Base-by-base conservation (phyloP, 2,329 filamentous ascomycete genomes). In the Verticillium nonalfalfae region DNA sequence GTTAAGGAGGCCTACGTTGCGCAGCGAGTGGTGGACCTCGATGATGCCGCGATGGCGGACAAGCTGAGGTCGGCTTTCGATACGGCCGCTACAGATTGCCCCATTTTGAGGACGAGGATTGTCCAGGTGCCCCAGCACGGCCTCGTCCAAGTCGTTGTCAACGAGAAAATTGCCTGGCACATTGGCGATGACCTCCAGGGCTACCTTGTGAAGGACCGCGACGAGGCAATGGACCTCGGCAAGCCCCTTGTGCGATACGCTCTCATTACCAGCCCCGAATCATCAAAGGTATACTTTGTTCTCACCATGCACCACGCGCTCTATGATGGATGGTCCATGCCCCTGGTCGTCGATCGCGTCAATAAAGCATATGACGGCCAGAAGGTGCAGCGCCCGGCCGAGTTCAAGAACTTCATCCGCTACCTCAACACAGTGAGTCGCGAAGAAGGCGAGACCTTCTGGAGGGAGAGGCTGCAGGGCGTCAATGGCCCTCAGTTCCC, bases 301-400 rank as follows among this genome's bases (percentile, higher is more conserved):
- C 71, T 82, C 63, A 81, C 80, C 1, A 79, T 83, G 72, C 83
- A 85, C 64, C 83, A 85, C 64, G 80, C 78, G 4, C 68, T 85
- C 0, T 86, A 85, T 62, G 83, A 86, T 59, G 83, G 83, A 31
- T 85, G 82, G 82, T 79, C 77, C 0, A 80, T 83, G 77, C 78
- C 78, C 4, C 67, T 83, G 3, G 68, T 83, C 2, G 74, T 83
- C 21, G 78, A 81, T 33, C 76, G 76, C 45, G 76, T 82, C 52
- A 81, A 81, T 67, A 72, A 73, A 38, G 76, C 76, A 1, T 82
- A 78, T 62, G 69, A 75, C 15, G 70, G 72, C 13, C 65, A 74
- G 7, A 61, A 60, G 3, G 71, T 71, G 0, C 63, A 70, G 45
- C 70, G 75, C 0, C 73, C 76, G 0, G 76, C 77, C 6, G 73